Base-by-base conservation (phyloP, 331 rosid genomes). In the Quercus tomentella region DNA sequence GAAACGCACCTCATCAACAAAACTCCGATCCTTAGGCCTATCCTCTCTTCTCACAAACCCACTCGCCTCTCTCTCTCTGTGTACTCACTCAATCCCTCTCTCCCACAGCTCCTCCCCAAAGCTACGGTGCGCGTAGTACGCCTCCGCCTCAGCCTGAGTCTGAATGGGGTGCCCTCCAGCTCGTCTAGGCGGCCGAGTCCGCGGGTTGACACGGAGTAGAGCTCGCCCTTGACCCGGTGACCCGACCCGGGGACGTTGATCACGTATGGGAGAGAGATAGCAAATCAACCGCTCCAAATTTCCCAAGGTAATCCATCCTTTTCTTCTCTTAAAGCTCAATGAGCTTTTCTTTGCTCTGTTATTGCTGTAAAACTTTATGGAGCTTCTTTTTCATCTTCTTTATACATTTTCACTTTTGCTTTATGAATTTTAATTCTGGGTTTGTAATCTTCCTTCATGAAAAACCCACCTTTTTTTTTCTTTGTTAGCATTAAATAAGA, bases 171-270 rank as follows among this genome's bases (percentile, higher is more conserved):
- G 5, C 89, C 92, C 76, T 91, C 97, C 20, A 89, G 83, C 20
- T 83, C 88, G 54, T 94, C 97, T 1, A 94, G 68, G 1, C 49
- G 49, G 73, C 26, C 49, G 65, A 94, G 83, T 1, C 94, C 97
- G 0, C 14, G 78, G 25, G 73, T 63, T 0, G 94, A 81, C 0
- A 88, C 88, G 2, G 87, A 79, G 80, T 88, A 92, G 10, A 91
- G 62, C 82, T 94, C 97, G 49, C 97, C 97, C 71, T 70, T 84
- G 35, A 92, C 76, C 6, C 21, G 84, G 2, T 71, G 79, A 2
- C 90, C 94, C 20, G 78, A 75, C 31, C 97, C 89, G 41, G 92
- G 89, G 0, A 85, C 79, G 77, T 88, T 84, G 84, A 94, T 86
- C 4, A 94, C 87, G 79, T 89, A 92, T 1, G 94, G 92, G 16